Percentiles rank a stretch among this genome's conserved stretches.
Conservation (phyloP, 2,329 filamentous ascomycete genomes). For the Paracoccidioides lutzii region DNA sequence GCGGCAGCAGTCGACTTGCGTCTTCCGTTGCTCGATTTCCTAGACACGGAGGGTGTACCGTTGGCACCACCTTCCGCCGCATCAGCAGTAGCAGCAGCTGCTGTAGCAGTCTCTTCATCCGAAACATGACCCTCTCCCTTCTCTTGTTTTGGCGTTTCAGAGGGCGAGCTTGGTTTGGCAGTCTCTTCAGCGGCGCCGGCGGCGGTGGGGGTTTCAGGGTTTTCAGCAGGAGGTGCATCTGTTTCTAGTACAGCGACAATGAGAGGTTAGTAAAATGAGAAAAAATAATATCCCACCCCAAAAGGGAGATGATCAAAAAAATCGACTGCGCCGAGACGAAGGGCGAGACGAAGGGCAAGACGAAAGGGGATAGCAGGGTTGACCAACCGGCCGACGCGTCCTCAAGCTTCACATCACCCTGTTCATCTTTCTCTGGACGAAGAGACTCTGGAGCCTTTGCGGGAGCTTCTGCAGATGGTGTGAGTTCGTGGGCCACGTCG, state of each 20-base stretch:
- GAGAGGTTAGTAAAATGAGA: not conserved
- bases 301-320: not conserved
- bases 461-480: constrained; percentile 15
- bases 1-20: constrained; percentile 62
- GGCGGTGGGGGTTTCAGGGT: constrained; percentile 10
- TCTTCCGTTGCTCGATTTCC: constrained; percentile 40
- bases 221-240: constrained; percentile 16
- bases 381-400: constrained; percentile 21
- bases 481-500: constrained; percentile 23
- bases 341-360: not conserved
- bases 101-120: constrained; percentile 14
- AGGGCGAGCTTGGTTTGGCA: constrained; percentile 14
- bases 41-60: constrained; percentile 37
- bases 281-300: not conserved
- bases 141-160: constrained; percentile 5
- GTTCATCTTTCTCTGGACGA: constrained; percentile 15
- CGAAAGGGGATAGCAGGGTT: not conserved
- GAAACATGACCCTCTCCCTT: constrained; percentile 14
- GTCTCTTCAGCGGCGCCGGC: constrained; percentile 10
- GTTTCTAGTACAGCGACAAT: constrained; percentile 1
- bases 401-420: constrained; percentile 16
- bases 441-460: constrained; percentile 9
- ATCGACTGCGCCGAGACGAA: not conserved
- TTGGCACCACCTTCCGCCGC: constrained; percentile 26
- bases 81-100: constrained; percentile 12